A percentile compares a stretch with the other conserved stretches of the same genome.
phyloP scores from a whole-genome alignment of 106 monocot genomes.

The Vanilla planifolia region DNA sequence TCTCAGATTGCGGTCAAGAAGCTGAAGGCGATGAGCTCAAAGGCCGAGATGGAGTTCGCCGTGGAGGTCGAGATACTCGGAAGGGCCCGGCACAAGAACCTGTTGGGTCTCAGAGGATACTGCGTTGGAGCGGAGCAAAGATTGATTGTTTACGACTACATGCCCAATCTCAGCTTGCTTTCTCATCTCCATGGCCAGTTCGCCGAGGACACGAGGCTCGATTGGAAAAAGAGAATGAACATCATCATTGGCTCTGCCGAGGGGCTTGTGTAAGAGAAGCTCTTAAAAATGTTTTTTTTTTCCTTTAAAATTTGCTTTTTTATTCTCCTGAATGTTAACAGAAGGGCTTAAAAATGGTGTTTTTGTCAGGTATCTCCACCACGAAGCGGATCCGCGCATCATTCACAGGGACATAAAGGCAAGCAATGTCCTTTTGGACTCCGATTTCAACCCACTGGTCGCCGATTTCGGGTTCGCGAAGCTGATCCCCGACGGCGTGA shows the following conservation, averaged over 20 bases:
- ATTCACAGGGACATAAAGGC: slow-evolving; percentile 63
- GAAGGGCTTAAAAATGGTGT: background rate
- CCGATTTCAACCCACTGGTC: slow-evolving; percentile 34
- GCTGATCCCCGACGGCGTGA: slow-evolving; percentile 33
- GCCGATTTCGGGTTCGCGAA: slow-evolving; percentile 48
- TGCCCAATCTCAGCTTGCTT: slow-evolving; percentile 54
- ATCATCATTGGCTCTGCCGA: slow-evolving; percentile 39
- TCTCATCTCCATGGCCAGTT: slow-evolving; percentile 54
- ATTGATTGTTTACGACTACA: slow-evolving; percentile 61
- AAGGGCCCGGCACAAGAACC: slow-evolving; percentile 52
- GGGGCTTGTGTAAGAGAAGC: slow-evolving; percentile 29
- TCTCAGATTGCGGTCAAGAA: slow-evolving; percentile 63
- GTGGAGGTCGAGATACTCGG: slow-evolving; percentile 52
- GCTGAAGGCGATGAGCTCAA: slow-evolving; percentile 37
- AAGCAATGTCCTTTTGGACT: slow-evolving; percentile 45
- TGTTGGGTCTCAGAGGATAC: slow-evolving; percentile 41
- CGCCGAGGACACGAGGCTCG: slow-evolving; percentile 15
- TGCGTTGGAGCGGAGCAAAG: slow-evolving; percentile 29
- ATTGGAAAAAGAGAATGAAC: slow-evolving; percentile 36
- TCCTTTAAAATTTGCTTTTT: background rate
- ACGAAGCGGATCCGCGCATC: slow-evolving; percentile 28
- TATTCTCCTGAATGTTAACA: background rate
- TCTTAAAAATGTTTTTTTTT: background rate
- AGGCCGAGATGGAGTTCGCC: slow-evolving; percentile 52
- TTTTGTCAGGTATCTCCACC: slow-evolving; percentile 35